Percentiles rank a stretch among this genome's conserved stretches.
phyloP scores from a whole-genome alignment of 148 eudicot species.

The Mesembryanthemum crystallinum region DNA sequence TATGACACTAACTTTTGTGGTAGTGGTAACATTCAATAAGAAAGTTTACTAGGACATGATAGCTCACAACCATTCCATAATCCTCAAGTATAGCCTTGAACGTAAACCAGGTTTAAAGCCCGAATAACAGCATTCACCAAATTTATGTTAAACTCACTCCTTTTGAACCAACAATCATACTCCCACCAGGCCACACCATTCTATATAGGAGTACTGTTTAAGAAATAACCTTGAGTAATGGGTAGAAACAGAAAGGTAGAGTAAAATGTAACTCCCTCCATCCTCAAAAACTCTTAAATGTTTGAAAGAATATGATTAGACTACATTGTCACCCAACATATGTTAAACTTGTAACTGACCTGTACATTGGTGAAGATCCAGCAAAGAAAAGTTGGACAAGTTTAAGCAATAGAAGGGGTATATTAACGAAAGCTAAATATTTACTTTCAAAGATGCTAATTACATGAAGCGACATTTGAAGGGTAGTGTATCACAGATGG shows the following conservation, averaged over 20 bases:
- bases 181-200: background rate
- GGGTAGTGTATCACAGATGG: background rate
- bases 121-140: background rate
- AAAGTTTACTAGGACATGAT: background rate
- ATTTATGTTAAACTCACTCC: background rate
- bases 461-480: background rate
- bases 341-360: background rate
- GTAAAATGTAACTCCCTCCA: background rate
- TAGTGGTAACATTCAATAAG: background rate
- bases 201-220: background rate
- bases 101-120: background rate
- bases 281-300: background rate
- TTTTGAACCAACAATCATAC: background rate
- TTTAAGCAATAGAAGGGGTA: background rate
- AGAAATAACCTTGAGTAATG: background rate
- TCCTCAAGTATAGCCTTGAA: background rate
- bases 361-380: no score
- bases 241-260: background rate
- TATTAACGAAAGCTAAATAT: background rate
- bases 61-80: background rate
- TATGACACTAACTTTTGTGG: background rate
- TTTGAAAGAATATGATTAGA: background rate
- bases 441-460: background rate
- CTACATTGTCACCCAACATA: background rate
- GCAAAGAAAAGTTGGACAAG: background rate